Base-by-base conservation (phyloP, 1,284 basidiomycete genomes). In the Vanrija pseudolonga region DNA sequence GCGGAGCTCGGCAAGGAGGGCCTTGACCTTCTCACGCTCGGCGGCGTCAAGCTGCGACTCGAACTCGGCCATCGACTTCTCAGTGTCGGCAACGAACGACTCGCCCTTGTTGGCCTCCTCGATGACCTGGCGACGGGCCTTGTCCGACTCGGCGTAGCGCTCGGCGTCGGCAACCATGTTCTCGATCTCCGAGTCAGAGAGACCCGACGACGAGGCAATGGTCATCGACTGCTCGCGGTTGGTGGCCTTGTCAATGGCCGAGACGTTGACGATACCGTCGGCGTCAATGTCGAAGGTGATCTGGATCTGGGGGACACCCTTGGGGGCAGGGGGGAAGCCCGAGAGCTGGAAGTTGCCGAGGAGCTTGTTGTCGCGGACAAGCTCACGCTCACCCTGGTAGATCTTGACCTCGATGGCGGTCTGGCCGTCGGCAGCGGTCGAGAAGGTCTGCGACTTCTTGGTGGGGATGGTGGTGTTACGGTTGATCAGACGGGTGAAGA, bases 201-300 rank as follows among this genome's bases (percentile, higher is more conserved):
- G 85, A 78, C 95, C 94, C 6, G 94, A 98, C 37, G 93, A 97
- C 18, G 93, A 96, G 17, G 95, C 92, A 63, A 98, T 73, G 59
- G 72, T 75, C 75, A 79, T 77, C 1, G 90, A 93, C 78, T 97
- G 93, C 74, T 98, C 92, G 83, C 96, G 95, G 82, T 82, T 84
- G 49, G 95, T 98, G 12, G 95, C 95, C 84, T 95, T 96, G 83
- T 98, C 83, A 83, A 94, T 91, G 53, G 95, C 95, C 37, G 84
- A 87, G 60, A 98, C 95, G 76, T 98, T 91, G 69, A 98, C 94
- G 65, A 98, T 97, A 81, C 94, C 94, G 85, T 91, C 92, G 68
- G 93, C 93, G 76, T 98, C 94, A 62, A 98, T 97, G 79, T 98
- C 95, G 74, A 98, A 98, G 57, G 92, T 96, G 77, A 98, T 97